These are phyloP conservation scores for Tuber umbilicatum DNA, from an alignment of 495 filamentous ascomycete genomes.

Conservation along the genomic window DNA sequence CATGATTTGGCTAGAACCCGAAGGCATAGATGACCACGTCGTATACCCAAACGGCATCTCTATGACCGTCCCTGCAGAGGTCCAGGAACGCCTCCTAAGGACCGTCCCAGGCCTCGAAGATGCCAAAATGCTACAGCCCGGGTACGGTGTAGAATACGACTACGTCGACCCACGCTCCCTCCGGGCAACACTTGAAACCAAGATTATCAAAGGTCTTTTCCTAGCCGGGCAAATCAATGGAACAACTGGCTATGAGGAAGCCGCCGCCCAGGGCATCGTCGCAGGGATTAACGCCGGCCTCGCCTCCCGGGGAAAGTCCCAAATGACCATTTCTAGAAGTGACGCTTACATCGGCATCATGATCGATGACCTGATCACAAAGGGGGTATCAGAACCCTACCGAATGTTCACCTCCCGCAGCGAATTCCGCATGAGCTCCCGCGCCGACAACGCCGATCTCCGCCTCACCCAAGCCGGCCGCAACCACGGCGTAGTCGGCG, in stretches of 20 bases:
- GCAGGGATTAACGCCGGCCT: slow-evolving; percentile 91
- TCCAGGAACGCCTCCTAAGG: slow-evolving; percentile 73
- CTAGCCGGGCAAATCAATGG: slow-evolving; percentile 97
- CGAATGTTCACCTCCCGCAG: slow-evolving; percentile 96
- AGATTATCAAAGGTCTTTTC: slow-evolving; percentile 80
- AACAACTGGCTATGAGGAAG: slow-evolving; percentile 96
- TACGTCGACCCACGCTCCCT: slow-evolving; percentile 92
- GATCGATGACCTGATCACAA: slow-evolving; percentile 97
- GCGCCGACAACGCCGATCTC: slow-evolving; percentile 87
- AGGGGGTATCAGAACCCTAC: slow-evolving; percentile 94
- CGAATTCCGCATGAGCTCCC: slow-evolving; percentile 86
- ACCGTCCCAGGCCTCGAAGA: slow-evolving; percentile 83
- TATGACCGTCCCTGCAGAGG: slow-evolving; percentile 86
- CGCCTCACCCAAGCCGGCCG: slow-evolving; percentile 76
- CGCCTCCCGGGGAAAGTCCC: slow-evolving; percentile 56
- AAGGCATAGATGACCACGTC: slow-evolving; percentile 83
- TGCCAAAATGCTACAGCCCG: slow-evolving; percentile 87
- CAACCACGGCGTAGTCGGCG: slow-evolving; percentile 66
- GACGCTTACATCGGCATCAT: slow-evolving; percentile 97
- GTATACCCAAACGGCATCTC: slow-evolving; percentile 96
- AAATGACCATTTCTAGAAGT: slow-evolving; percentile 65
- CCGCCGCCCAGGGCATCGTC: slow-evolving; percentile 84
- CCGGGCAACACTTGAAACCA: slow-evolving; percentile 83
- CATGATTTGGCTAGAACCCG: slow-evolving; percentile 92
- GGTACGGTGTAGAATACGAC: slow-evolving; percentile 98